Percentiles rank a stretch among this genome's conserved stretches.
Conservation (phyloP, 257 asterid species). For the Solanum peruvianum region DNA sequence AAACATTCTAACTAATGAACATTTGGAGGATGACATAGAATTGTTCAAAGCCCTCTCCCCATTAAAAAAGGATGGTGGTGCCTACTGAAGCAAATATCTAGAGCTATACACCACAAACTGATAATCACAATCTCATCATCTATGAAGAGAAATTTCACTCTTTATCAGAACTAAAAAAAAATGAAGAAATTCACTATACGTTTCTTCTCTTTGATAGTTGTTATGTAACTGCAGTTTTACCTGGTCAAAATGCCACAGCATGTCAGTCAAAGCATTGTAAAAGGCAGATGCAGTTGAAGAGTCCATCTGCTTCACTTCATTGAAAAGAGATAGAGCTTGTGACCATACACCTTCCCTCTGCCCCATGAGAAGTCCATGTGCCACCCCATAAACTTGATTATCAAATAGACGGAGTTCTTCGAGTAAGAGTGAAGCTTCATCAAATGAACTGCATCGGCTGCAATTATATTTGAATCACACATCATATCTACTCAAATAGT, state of each 20-base stretch:
- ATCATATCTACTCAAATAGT: neutral
- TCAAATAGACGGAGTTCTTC: constrained; percentile 80
- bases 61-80: neutral
- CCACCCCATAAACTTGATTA: constrained; percentile 86
- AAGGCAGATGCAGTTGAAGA: constrained; percentile 86
- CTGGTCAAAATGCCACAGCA: constrained; percentile 98
- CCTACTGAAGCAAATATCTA: neutral
- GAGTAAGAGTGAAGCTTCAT: constrained; percentile 77
- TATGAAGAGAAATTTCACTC: neutral
- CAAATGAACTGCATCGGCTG: constrained; percentile 84
- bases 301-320: constrained; percentile 89
- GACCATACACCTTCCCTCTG: constrained; percentile 50
- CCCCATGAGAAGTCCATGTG: constrained; percentile 93
- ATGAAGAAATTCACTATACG: neutral
- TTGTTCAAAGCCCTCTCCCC: neutral
- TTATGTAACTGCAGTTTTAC: constrained; percentile 17
- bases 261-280: constrained; percentile 89
- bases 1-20: neutral
- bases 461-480: constrained; percentile 16
- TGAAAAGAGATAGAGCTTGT: constrained; percentile 67
- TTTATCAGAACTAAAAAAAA: neutral
- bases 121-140: neutral
- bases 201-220: neutral
- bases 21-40: neutral
- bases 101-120: neutral